Conservation (phyloP, 768 basidiomycete genomes). For the Chalciporus chontae region DNA sequence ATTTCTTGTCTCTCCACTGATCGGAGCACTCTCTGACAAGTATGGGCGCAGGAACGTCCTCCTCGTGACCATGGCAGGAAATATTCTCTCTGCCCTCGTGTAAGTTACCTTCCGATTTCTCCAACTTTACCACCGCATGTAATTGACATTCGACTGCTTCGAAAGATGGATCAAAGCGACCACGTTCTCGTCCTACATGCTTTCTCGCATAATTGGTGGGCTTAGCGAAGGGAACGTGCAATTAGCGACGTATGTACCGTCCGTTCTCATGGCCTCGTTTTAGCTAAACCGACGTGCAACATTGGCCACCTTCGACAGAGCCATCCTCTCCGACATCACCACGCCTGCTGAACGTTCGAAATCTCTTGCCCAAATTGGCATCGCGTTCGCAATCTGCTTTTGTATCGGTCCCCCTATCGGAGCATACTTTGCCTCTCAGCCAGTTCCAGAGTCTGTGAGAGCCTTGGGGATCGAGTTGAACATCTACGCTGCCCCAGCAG, state of each 20-base stretch:
- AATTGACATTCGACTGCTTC: neutral
- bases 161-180: slow-evolving; percentile 86
- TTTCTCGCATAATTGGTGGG: slow-evolving; percentile 89
- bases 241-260: slow-evolving; percentile 77
- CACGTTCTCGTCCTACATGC: slow-evolving; percentile 83
- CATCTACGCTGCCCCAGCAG: slow-evolving; percentile 87
- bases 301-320: slow-evolving; percentile 42
- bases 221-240: slow-evolving; percentile 98
- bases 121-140: slow-evolving; percentile 3
- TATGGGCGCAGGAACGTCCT: slow-evolving; percentile 86
- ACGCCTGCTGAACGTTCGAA: slow-evolving; percentile 75
- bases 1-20: slow-evolving; percentile 77
- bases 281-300: neutral
- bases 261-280: neutral
- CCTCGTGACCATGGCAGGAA: slow-evolving; percentile 87
- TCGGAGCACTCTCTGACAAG: slow-evolving; percentile 82
- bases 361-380: slow-evolving; percentile 88
- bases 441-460: slow-evolving; percentile 58
- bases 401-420: slow-evolving; percentile 91
- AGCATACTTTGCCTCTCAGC: slow-evolving; percentile 91
- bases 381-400: slow-evolving; percentile 96
- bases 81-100: slow-evolving; percentile 85
- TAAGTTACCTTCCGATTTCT: slow-evolving; percentile 36
- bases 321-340: slow-evolving; percentile 91
- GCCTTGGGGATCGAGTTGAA: slow-evolving; percentile 68